Evolutionary conservation across 2,329 filamentous ascomycete genomes (phyloP).

Genomic region (Sarocladium kiliense): DNA sequence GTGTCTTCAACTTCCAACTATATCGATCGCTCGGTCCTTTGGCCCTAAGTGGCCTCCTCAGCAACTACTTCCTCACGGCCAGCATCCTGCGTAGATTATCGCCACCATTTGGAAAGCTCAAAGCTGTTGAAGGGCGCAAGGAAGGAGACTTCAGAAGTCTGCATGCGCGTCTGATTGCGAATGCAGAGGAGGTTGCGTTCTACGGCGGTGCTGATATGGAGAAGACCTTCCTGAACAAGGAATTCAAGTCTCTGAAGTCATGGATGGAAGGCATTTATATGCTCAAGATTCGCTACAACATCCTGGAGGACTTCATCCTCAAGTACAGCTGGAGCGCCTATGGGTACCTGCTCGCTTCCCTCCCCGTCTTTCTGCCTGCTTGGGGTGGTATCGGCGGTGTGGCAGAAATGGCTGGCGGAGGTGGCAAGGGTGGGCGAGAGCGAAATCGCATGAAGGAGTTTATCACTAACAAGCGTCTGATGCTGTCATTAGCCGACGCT

Average conservation of each 20-base stretch:
- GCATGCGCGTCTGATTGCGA: conserved; percentile 88
- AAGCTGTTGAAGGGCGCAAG: conserved; percentile 89
- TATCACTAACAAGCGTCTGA: conserved; percentile 97
- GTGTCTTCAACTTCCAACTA: conserved; percentile 97
- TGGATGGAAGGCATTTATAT: conserved; percentile 99
- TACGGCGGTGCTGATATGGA: conserved; percentile 96
- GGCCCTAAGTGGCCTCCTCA: conserved; percentile 77
- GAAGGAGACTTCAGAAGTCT: conserved; percentile 93
- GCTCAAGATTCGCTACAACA: conserved; percentile 97
- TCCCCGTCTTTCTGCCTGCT: conserved; percentile 89
- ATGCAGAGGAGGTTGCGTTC: conserved; percentile 96
- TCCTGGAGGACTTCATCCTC: conserved; percentile 94
- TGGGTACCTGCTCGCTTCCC: conserved; percentile 86
- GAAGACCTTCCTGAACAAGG: conserved; percentile 83
- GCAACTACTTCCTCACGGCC: conserved; percentile 92
- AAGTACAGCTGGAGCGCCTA: conserved; percentile 99
- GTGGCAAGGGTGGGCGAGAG: conserved; percentile 57
- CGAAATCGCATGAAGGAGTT: conserved; percentile 94
- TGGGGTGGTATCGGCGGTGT: conserved; percentile 82
- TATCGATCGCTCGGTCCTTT: conserved; percentile 87
- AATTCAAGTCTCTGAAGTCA: conserved; percentile 85
- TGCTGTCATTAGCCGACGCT: conserved; percentile 94
- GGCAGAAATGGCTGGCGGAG: conserved; percentile 55
- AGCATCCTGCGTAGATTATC: conserved; percentile 84
- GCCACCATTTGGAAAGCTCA: conserved; percentile 93